These are phyloP conservation scores for Rhizomucor pusillus DNA, from an alignment of 371 early-diverging fungal genomes.

Conservation along the genomic window DNA sequence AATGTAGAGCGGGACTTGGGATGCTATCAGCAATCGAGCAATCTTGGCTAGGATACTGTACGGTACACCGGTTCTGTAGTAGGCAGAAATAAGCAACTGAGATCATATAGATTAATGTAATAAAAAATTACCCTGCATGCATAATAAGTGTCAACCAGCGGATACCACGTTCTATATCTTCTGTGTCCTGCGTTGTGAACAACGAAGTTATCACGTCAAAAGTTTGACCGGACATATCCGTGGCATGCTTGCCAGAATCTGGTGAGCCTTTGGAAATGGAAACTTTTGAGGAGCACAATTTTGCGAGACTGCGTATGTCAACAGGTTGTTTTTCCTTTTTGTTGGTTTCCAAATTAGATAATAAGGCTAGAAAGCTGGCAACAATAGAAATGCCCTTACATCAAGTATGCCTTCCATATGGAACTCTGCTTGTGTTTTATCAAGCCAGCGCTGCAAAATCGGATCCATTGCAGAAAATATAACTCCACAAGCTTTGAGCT, in stretches of 20 bases:
- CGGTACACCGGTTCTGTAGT: constrained; percentile 41
- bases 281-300: constrained; percentile 23
- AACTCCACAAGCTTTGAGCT: constrained; percentile 36
- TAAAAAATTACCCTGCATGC: constrained; percentile 39
- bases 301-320: constrained; percentile 28
- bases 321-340: constrained; percentile 31
- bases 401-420: constrained; percentile 24
- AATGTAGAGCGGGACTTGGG: constrained; percentile 21
- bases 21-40: constrained; percentile 28
- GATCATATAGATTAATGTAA: not conserved
- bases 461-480: constrained; percentile 38
- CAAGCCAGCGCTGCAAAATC: constrained; percentile 42
- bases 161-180: constrained; percentile 36
- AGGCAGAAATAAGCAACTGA: not conserved
- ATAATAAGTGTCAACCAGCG: constrained; percentile 42
- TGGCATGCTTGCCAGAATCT: constrained; percentile 3
- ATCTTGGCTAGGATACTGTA: constrained; percentile 34
- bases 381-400: constrained; percentile 13
- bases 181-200: constrained; percentile 25
- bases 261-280: constrained; percentile 3
- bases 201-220: constrained; percentile 33
- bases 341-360: too few species aligned
- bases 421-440: constrained; percentile 30
- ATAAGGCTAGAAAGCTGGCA: too few species aligned
- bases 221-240: constrained; percentile 19